phyloP scores from a whole-genome alignment of 2,329 filamentous ascomycete genomes.

The Alternaria panax region DNA sequence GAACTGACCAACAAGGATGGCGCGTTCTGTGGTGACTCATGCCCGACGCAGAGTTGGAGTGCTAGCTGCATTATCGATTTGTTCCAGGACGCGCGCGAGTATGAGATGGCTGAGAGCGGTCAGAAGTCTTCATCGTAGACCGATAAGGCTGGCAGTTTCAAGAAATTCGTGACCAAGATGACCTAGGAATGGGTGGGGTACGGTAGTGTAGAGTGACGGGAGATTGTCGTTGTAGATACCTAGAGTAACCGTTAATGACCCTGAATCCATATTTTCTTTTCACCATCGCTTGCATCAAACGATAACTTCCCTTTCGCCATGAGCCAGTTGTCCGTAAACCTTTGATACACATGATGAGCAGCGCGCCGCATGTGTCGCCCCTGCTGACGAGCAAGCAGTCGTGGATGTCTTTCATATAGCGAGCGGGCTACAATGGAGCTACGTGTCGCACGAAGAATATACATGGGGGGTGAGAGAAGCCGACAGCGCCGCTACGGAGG shows the following conservation, averaged over 20 bases:
- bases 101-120: slow-evolving; percentile 25
- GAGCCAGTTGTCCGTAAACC: not conserved
- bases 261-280: not conserved
- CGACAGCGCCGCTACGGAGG: not conserved
- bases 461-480: not conserved
- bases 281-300: not conserved
- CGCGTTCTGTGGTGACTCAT: slow-evolving; percentile 86
- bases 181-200: not conserved
- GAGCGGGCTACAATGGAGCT: not conserved
- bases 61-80: slow-evolving; percentile 93
- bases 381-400: not conserved
- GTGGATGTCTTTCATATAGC: not conserved
- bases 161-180: not conserved
- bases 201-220: not conserved
- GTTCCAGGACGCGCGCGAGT: slow-evolving; percentile 80
- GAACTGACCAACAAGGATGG: slow-evolving; percentile 94
- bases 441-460: not conserved
- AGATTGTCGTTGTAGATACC: slow-evolving; percentile 3
- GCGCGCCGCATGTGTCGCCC: not conserved
- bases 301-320: not conserved
- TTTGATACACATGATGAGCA: not conserved
- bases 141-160: slow-evolving; percentile 1
- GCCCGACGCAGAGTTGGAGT: slow-evolving; percentile 96
- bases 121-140: not conserved
- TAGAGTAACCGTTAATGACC: not conserved